Evolutionary conservation across 345 rosid species (phyloP).

Genomic region (Clarkia xantiana): DNA sequence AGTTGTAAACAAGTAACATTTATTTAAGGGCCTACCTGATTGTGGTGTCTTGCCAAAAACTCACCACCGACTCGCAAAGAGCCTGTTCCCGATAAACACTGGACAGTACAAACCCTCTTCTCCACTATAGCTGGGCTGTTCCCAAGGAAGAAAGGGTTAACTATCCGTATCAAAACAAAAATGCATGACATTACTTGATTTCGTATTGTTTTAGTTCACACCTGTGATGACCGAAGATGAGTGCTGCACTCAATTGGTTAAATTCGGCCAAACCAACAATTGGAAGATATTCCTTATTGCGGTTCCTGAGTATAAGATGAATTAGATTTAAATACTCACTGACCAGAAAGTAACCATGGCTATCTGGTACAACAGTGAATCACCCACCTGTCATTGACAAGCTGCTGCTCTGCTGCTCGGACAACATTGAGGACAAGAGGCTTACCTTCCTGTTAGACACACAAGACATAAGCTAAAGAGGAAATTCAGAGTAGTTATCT

Average conservation of each 20-base stretch:
- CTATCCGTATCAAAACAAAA: neutral
- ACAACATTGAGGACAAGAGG: constrained; percentile 69
- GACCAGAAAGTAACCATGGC: neutral
- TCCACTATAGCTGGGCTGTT: constrained; percentile 63
- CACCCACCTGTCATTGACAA: constrained; percentile 43
- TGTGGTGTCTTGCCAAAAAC: constrained; percentile 69
- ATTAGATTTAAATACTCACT: constrained; percentile 2
- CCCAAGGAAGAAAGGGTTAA: constrained; percentile 7
- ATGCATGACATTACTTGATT: neutral
- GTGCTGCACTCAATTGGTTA: constrained; percentile 78
- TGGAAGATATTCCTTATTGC: constrained; percentile 76
- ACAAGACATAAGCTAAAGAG: neutral
- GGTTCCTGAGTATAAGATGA: constrained; percentile 25
- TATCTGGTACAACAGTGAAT: neutral
- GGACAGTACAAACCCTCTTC: constrained; percentile 72
- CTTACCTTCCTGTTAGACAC: constrained; percentile 45
- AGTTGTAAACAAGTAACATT: neutral
- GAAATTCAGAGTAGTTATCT: neutral
- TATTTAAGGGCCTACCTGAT: constrained; percentile 23
- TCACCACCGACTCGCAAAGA: constrained; percentile 93
- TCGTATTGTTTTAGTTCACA: constrained; percentile 3
- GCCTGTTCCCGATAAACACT: constrained; percentile 95
- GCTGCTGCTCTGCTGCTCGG: constrained; percentile 67
- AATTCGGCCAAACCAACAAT: constrained; percentile 73
- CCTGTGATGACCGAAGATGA: constrained; percentile 70